Conservation (phyloP, 345 rosid genomes). For the Brassica rapa region DNA sequence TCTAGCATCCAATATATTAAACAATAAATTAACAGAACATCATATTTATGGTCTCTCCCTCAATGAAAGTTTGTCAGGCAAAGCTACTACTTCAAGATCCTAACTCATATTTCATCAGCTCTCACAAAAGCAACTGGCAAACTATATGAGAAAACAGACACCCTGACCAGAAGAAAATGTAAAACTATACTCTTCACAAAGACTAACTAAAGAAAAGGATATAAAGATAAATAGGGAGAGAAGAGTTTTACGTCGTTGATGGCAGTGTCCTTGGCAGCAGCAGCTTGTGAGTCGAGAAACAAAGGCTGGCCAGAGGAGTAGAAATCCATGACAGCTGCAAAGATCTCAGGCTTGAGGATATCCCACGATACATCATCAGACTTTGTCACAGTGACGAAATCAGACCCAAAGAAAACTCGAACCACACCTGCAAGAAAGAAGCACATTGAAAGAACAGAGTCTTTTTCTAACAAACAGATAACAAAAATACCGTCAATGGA, state of each 20-base stretch:
- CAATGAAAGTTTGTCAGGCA: not conserved
- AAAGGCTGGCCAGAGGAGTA: slow-evolving; percentile 88
- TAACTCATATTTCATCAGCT: slow-evolving; percentile 6
- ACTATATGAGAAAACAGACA: not conserved
- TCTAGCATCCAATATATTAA: not conserved
- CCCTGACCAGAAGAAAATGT: not conserved
- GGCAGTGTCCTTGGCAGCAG: slow-evolving; percentile 85
- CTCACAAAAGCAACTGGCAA: not conserved
- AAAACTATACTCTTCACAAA: not conserved
- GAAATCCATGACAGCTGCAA: slow-evolving; percentile 94
- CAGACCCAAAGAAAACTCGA: slow-evolving; percentile 88
- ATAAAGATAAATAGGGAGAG: not conserved
- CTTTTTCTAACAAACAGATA: not conserved
- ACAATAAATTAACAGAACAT: not conserved
- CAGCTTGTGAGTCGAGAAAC: slow-evolving; percentile 70
- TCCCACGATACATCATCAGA: slow-evolving; percentile 93
- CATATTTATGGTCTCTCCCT: not conserved
- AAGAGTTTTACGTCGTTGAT: slow-evolving; percentile 58
- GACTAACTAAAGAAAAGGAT: not conserved
- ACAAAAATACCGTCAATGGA: slow-evolving; percentile 65
- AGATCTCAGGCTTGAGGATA: slow-evolving; percentile 79
- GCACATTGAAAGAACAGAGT: not conserved
- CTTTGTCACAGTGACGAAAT: slow-evolving; percentile 89
- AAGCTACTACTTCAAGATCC: not conserved
- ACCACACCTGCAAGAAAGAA: slow-evolving; percentile 53